Percentiles rank a stretch among this genome's conserved stretches.
These are phyloP conservation scores for Exophiala phaeomuriformis DNA, from an alignment of 2,329 filamentous ascomycete species.

Conservation along the genomic window DNA sequence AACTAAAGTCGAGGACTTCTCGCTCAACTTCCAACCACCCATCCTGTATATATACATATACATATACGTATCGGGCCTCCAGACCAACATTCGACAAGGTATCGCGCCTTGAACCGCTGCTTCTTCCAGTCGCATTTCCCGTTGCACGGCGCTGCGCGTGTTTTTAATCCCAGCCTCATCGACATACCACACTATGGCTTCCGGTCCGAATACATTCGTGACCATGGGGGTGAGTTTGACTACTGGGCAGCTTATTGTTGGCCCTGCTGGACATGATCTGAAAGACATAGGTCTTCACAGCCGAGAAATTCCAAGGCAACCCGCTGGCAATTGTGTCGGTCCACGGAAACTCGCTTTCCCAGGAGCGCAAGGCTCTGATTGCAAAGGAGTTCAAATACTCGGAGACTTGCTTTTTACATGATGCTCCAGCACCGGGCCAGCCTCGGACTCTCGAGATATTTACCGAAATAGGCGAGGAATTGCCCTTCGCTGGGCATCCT, in stretches of 20 bases:
- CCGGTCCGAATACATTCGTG: slow-evolving; percentile 25
- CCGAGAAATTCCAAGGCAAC: slow-evolving; percentile 48
- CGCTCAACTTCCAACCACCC: too few relatives aligned
- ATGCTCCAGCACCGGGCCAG: slow-evolving; percentile 32
- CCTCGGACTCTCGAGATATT: slow-evolving; percentile 53
- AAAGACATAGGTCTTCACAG: slow-evolving; percentile 40
- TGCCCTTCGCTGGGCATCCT: slow-evolving; percentile 58
- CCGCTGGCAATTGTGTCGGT: slow-evolving; percentile 55
- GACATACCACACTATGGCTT: slow-evolving; percentile 18
- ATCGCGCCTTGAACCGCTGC: too few relatives aligned
- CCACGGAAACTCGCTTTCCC: slow-evolving; percentile 40
- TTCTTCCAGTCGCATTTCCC: too few relatives aligned
- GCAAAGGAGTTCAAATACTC: slow-evolving; percentile 59
- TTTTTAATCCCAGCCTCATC: neutral
- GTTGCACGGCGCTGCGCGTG: too few relatives aligned
- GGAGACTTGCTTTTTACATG: slow-evolving; percentile 57
- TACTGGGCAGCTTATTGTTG: neutral
- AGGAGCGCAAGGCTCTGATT: slow-evolving; percentile 51
- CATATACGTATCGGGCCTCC: too few relatives aligned
- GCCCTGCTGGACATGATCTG: neutral
- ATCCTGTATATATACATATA: too few relatives aligned
- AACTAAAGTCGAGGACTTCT: too few relatives aligned
- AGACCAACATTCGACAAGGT: too few relatives aligned
- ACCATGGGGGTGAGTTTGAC: slow-evolving; percentile 21
- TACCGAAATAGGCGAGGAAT: slow-evolving; percentile 43